Base-by-base conservation (phyloP, 1,139 yeast species). In the Zygosaccharomyces pseudobailii region DNA sequence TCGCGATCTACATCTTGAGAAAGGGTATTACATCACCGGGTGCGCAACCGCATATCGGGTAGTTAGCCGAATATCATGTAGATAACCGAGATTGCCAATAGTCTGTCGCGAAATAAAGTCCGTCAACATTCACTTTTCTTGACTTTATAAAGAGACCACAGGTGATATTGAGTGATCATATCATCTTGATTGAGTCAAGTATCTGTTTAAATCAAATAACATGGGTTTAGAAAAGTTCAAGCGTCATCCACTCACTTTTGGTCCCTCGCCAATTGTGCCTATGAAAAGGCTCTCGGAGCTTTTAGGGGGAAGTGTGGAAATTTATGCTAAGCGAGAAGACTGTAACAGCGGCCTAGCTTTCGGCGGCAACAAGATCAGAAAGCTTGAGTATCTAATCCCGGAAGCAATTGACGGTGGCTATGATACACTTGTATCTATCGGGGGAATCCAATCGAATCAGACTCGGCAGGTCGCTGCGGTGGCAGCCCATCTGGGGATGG, bases 381-480 rank as follows among this genome's bases (percentile, higher is more conserved):
- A 64, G 46, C 58, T 64, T 25, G 68, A 64, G 50, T 64, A 64
- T 48, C 59, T 64, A 33, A 63, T 64, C 34, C 68, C 68, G 21
- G 68, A 64, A 38, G 63, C 63, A 33, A 30, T 64, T 36, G 62
- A 55, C 5, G 68, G 68, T 40, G 59, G 63, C 5, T 64, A 64
- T 51, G 66, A 66, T 8, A 66, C 66, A 10, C 56, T 64, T 43
- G 68, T 63, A 28, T 63, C 67, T 1, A 64, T 64, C 44, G 68
- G 68, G 44, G 68, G 68, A 46, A 62, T 63, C 32, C 67, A 63
- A 49, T 62, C 66, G 22, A 63, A 63, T 40, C 68, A 64, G 52
- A 64, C 68, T 7, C 55, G 66, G 46, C 64, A 62, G 62, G 66
- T 66, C 1, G 64, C 63, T 23, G 68, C 68, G 13, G 64, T 64